A percentile compares a stretch with the other conserved stretches of the same genome.
These are phyloP conservation scores for Pseudoturritis turrita DNA, from an alignment of 345 rosid species.

Conservation along the genomic window DNA sequence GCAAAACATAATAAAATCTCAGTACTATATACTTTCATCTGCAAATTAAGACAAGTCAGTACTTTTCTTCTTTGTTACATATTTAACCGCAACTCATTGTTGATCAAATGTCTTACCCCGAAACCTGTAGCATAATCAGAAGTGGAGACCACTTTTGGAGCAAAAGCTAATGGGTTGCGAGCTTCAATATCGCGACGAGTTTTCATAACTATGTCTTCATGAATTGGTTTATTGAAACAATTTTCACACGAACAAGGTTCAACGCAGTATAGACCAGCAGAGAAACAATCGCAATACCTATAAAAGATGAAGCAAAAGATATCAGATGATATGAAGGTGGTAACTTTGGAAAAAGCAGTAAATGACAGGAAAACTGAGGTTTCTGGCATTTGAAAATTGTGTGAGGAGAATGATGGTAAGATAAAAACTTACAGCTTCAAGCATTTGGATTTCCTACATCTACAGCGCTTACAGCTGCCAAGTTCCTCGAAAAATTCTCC, in stretches of 20 bases:
- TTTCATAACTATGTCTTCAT: constrained; percentile 49
- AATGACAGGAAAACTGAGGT: not conserved
- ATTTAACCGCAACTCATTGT: not conserved
- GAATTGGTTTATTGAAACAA: constrained; percentile 61
- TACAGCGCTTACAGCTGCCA: constrained; percentile 76
- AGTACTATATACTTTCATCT: not conserved
- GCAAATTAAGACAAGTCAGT: constrained; percentile 5
- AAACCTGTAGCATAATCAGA: constrained; percentile 27
- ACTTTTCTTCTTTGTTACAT: too few species aligned
- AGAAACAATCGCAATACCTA: constrained; percentile 88
- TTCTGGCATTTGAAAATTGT: constrained; percentile 1
- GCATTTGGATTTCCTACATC: constrained; percentile 86
- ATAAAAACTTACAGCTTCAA: constrained; percentile 81
- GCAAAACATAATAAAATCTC: not conserved
- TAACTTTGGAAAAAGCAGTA: not conserved
- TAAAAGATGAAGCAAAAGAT: not conserved
- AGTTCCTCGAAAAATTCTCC: constrained; percentile 34
- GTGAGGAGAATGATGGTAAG: not conserved
- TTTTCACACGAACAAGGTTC: constrained; percentile 66
- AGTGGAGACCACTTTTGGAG: constrained; percentile 65
- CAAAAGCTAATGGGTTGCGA: constrained; percentile 78
- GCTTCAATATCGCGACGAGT: constrained; percentile 55
- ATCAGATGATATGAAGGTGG: not conserved
- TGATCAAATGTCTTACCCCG: constrained; percentile 36
- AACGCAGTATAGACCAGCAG: constrained; percentile 72